Conservation (phyloP, 1,284 basidiomycete genomes). For the Cutaneotrichosporon arboriforme region DNA sequence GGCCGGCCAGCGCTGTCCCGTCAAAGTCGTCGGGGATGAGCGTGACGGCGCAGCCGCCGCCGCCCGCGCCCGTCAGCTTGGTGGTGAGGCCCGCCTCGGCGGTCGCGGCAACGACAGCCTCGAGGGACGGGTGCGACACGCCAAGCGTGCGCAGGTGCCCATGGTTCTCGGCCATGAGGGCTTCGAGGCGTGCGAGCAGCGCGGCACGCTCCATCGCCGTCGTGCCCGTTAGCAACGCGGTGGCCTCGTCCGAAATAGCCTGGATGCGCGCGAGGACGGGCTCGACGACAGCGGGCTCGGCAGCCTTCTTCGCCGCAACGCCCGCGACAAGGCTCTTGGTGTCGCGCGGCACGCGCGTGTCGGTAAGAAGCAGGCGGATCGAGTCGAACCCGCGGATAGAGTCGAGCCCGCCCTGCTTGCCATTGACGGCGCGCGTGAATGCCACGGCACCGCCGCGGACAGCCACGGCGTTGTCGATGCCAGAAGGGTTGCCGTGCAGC, state of each 20-base stretch:
- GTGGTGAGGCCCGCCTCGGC: slow-evolving; percentile 68
- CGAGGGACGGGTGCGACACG: slow-evolving; percentile 87
- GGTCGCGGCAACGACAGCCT: slow-evolving; percentile 71
- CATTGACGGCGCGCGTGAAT: slow-evolving; percentile 77
- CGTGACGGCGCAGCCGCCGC: slow-evolving; percentile 95
- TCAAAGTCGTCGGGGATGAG: slow-evolving; percentile 83
- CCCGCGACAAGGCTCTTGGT: slow-evolving; percentile 91
- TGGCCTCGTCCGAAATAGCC: slow-evolving; percentile 72
- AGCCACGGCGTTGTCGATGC: slow-evolving; percentile 93
- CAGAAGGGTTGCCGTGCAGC: slow-evolving; percentile 93
- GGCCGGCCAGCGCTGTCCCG: slow-evolving; percentile 55
- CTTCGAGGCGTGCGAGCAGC: slow-evolving; percentile 52
- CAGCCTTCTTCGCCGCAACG: slow-evolving; percentile 52
- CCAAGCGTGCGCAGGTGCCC: slow-evolving; percentile 75
- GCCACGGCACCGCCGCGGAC: slow-evolving; percentile 89
- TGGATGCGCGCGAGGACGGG: slow-evolving; percentile 72
- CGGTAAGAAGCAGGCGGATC: slow-evolving; percentile 77
- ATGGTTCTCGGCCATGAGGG: slow-evolving; percentile 84
- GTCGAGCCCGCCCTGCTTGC: slow-evolving; percentile 72
- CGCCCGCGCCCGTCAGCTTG: slow-evolving; percentile 99
- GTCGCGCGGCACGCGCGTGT: slow-evolving; percentile 86
- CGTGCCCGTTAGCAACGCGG: slow-evolving; percentile 64
- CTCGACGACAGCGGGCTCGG: slow-evolving; percentile 74
- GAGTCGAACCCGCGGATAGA: slow-evolving; percentile 75
- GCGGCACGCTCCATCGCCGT: slow-evolving; percentile 52